Percentiles rank a stretch among this genome's conserved stretches.
Evolutionary conservation across 1,284 basidiomycete genomes (phyloP).

Genomic region (Waitea zeae): DNA sequence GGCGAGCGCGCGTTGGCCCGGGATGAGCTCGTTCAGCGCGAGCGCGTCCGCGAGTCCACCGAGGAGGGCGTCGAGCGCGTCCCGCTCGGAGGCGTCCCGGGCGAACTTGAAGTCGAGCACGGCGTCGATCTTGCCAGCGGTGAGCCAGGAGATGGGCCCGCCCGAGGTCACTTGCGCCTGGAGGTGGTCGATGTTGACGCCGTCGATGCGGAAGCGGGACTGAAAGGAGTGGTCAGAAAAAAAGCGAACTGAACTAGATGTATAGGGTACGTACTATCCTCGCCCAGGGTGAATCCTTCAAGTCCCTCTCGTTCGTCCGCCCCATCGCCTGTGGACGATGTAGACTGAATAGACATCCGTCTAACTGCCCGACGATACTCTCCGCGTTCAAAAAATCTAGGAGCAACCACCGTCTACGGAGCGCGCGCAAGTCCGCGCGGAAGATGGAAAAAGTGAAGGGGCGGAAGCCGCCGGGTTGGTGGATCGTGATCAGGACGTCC

Average conservation of each 20-base stretch:
- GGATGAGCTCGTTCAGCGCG: constrained; percentile 54
- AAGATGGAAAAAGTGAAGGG: constrained; percentile 95
- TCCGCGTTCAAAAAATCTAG: constrained; percentile 88
- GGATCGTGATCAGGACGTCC: constrained; percentile 87
- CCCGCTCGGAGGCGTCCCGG: constrained; percentile 56
- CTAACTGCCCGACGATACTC: constrained; percentile 91
- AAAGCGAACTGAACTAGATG: not conserved
- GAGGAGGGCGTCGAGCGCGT: constrained; percentile 77
- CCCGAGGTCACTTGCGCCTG: constrained; percentile 72
- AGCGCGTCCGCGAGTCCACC: constrained; percentile 86
- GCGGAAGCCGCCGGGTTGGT: constrained; percentile 85
- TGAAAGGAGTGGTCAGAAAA: constrained; percentile 14
- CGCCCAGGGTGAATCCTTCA: constrained; percentile 69
- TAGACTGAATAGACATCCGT: constrained; percentile 94
- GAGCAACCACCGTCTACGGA: constrained; percentile 92
- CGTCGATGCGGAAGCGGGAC: constrained; percentile 93
- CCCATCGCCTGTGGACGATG: constrained; percentile 96
- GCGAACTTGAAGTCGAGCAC: constrained; percentile 98
- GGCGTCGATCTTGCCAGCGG: constrained; percentile 89
- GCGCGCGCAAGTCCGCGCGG: constrained; percentile 71
- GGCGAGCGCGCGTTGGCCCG: constrained; percentile 76
- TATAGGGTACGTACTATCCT: constrained; percentile 50
- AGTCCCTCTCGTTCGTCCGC: constrained; percentile 69
- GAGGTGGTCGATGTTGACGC: constrained; percentile 92
- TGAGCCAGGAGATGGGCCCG: constrained; percentile 94